These are phyloP conservation scores for Corylus americana DNA, from an alignment of 306 rosid genomes.

Conservation along the genomic window DNA sequence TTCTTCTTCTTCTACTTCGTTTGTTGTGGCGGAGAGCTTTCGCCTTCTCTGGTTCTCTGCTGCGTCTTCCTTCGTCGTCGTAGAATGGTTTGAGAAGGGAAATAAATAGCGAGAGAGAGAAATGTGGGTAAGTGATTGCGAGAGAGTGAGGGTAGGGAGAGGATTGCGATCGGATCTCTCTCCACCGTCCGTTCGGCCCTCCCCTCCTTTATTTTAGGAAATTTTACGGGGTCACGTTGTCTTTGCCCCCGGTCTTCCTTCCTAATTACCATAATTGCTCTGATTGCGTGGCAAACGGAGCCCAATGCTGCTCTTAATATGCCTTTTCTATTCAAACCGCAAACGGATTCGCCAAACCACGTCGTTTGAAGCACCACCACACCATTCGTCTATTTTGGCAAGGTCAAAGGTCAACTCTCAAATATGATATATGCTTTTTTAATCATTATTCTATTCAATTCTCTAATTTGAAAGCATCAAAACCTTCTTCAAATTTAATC, in stretches of 20 bases:
- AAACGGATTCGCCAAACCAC: too few species aligned
- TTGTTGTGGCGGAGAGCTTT: not conserved
- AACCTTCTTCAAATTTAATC: too few species aligned
- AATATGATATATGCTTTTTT: not conserved
- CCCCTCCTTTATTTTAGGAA: slow-evolving; percentile 46
- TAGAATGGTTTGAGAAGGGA: slow-evolving; percentile 13
- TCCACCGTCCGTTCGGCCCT: slow-evolving; percentile 37
- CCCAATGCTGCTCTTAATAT: too few species aligned
- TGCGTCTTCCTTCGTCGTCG: not conserved
- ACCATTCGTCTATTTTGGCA: not conserved
- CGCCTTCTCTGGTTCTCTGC: not conserved
- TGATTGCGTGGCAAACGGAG: not conserved
- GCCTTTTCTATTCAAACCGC: too few species aligned
- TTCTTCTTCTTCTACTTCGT: not conserved
- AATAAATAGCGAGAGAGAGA: slow-evolving; percentile 26
- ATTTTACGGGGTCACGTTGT: not conserved
- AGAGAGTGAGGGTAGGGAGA: slow-evolving; percentile 3
- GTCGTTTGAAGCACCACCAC: too few species aligned
- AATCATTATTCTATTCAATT: not conserved
- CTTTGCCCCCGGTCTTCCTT: slow-evolving; percentile 7
- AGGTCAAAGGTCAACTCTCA: not conserved
- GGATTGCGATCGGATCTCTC: not conserved
- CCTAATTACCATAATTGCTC: slow-evolving; percentile 16
- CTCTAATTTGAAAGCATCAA: not conserved
- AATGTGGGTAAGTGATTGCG: slow-evolving; percentile 20